Evolutionary conservation across 306 rosid genomes (phyloP), one percentile per base, ranked within the genome.

Genomic region (Elaeagnus macrophylla): DNA sequence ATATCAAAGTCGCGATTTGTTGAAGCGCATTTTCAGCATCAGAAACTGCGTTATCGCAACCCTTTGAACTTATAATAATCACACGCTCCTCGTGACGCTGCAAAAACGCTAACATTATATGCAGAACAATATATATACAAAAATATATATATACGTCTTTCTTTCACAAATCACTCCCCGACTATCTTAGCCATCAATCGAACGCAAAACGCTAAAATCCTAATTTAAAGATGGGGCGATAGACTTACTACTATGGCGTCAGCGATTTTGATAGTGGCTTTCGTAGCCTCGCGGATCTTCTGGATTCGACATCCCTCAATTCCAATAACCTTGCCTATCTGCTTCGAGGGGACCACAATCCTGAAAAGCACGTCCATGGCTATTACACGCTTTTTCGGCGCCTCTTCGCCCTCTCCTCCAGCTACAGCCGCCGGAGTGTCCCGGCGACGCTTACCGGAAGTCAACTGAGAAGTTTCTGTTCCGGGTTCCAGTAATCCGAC

Each of bases 321-420:
- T 13, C 97, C 97, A 9, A 90, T 90, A 36, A 90, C 97, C 77
- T 90, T 90, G 18, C 95, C 97, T 77, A 90, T 90, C 91, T 86
- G 97, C 72, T 71, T 67, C 41, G 95, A 79, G 37, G 97, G 97
- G 32, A 81, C 94, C 1, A 90, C 75, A 56, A 86, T 82, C 77
- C 97, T 68, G 61, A 90, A 86, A 15, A 83, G 74, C 42, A 86
- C 95, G 64, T 90, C 95, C 55, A 83, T 94, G 2, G 77, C 81
- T 67, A 74, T 74, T 0, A 59, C 82, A 16, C 56, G 74, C 62
- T 84, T 77, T 75, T 83, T 86, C 8, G 88, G 62, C 36, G 78
- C 84, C 0, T 80, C 72, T 37, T 57, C 79, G 15, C 69, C 88
- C 0, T 12, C 49, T 5, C 66, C 64, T 8, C 39, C 62, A 7